Percentiles rank a stretch among this genome's conserved stretches.
Evolutionary conservation across 2,329 filamentous ascomycete genomes (phyloP).

Genomic region (Colletotrichum zoysiae): DNA sequence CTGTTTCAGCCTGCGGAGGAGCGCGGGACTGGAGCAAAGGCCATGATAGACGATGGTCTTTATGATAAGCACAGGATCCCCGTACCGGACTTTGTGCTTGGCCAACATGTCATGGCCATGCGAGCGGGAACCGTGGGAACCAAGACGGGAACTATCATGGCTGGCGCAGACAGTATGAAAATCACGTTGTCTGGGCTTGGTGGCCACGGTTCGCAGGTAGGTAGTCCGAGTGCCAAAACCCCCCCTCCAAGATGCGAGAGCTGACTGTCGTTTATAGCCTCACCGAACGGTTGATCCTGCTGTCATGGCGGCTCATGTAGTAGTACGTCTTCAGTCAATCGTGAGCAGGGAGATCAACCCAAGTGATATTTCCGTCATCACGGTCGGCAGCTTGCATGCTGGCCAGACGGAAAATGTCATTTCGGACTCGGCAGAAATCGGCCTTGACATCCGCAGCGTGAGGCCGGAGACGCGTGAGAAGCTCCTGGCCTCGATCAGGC

Average conservation of each 20-base stretch:
- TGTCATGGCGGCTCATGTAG: slow-evolving; percentile 56
- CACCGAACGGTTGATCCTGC: slow-evolving; percentile 61
- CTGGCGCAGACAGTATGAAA: slow-evolving; percentile 46
- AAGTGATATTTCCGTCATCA: slow-evolving; percentile 57
- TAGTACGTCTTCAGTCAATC: slow-evolving; percentile 52
- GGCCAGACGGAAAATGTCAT: slow-evolving; percentile 61
- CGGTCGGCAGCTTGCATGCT: slow-evolving; percentile 57
- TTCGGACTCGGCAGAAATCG: slow-evolving; percentile 54
- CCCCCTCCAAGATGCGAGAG: slow-evolving; percentile 41
- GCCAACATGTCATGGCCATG: slow-evolving; percentile 51
- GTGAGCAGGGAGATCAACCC: slow-evolving; percentile 50
- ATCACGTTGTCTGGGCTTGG: slow-evolving; percentile 54
- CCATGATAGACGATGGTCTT: slow-evolving; percentile 55
- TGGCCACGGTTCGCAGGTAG: slow-evolving; percentile 52
- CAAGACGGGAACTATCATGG: slow-evolving; percentile 46
- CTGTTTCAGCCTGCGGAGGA: slow-evolving; percentile 79
- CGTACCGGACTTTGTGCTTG: slow-evolving; percentile 52
- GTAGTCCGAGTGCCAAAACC: not conserved
- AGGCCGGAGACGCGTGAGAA: slow-evolving; percentile 48
- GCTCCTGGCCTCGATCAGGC: slow-evolving; percentile 52
- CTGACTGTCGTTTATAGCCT: slow-evolving; percentile 45
- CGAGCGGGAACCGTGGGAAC: slow-evolving; percentile 50
- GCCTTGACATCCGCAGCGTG: slow-evolving; percentile 56
- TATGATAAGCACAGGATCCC: slow-evolving; percentile 47
- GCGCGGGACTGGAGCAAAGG: slow-evolving; percentile 67